A percentile compares a stretch with the other conserved stretches of the same genome.
Conservation (phyloP, 83 land plant genomes). For the Thuja plicata region DNA sequence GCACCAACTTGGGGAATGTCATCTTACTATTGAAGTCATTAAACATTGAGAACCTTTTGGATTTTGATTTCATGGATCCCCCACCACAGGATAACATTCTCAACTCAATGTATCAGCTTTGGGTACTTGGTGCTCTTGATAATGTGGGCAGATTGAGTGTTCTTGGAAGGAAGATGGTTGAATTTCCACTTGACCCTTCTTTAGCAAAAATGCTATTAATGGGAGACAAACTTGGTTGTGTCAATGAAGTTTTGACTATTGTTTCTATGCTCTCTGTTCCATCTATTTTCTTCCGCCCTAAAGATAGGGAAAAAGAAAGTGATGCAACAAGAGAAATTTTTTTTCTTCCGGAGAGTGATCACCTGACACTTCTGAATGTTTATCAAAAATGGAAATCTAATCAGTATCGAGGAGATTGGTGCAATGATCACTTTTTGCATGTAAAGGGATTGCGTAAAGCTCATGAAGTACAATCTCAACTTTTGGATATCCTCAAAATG, state of each 20-base stretch:
- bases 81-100: slow-evolving; percentile 83
- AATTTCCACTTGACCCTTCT: slow-evolving; percentile 77
- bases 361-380: slow-evolving; percentile 67
- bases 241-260: slow-evolving; percentile 71
- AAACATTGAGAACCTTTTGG: slow-evolving; percentile 66
- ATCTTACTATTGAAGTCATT: slow-evolving; percentile 68
- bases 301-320: slow-evolving; percentile 79
- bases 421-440: slow-evolving; percentile 73
- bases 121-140: slow-evolving; percentile 81
- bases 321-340: slow-evolving; percentile 85
- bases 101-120: slow-evolving; percentile 85
- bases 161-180: slow-evolving; percentile 77
- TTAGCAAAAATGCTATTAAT: slow-evolving; percentile 75
- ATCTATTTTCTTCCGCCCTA: slow-evolving; percentile 73
- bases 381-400: slow-evolving; percentile 73
- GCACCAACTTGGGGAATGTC: slow-evolving; percentile 80
- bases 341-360: slow-evolving; percentile 84
- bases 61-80: slow-evolving; percentile 86
- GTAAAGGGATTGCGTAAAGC: slow-evolving; percentile 74
- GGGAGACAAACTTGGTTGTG: slow-evolving; percentile 65
- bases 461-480: slow-evolving; percentile 75
- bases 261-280: slow-evolving; percentile 86
- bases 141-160: slow-evolving; percentile 66
- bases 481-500: slow-evolving; percentile 81
- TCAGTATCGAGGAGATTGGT: slow-evolving; percentile 76